Percentiles rank a stretch among this genome's conserved stretches.
These are phyloP conservation scores for Apiotrichum sp. DNA, from an alignment of 1,284 basidiomycete species.

Conservation along the genomic window DNA sequence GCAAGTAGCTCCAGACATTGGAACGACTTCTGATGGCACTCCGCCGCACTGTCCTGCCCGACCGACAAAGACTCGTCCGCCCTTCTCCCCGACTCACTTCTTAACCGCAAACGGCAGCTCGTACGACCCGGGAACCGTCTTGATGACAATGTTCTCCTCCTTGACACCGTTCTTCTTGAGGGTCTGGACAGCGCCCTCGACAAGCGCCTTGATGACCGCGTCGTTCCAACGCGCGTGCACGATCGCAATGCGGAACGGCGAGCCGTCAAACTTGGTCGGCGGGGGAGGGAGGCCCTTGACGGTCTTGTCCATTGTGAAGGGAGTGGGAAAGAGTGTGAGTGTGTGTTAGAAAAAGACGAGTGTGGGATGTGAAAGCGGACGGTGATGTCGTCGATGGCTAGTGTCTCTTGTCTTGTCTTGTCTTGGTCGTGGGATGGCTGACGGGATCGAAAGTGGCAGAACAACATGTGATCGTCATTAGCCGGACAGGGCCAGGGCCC, in stretches of 20 bases:
- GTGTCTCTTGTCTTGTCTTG: too few species aligned
- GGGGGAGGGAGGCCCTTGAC: constrained; percentile 71
- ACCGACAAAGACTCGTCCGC: too few species aligned
- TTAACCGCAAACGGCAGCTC: constrained; percentile 84
- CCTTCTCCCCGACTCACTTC: constrained; percentile 53
- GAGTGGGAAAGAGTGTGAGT: neutral
- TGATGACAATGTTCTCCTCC: constrained; percentile 79
- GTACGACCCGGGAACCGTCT: constrained; percentile 88
- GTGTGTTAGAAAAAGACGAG: neutral
- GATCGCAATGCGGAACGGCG: constrained; percentile 72
- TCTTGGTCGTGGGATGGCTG: too few species aligned
- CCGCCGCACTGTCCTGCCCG: too few species aligned
- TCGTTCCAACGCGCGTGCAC: constrained; percentile 93
- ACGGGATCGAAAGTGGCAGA: too few species aligned
- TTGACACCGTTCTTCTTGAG: constrained; percentile 80
- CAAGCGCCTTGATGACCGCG: constrained; percentile 72
- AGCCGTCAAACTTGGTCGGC: constrained; percentile 64
- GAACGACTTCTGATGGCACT: too few species aligned
- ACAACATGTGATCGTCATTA: too few species aligned
- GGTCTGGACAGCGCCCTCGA: constrained; percentile 67
- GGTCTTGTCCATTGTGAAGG: constrained; percentile 44
- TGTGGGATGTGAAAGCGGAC: neutral
- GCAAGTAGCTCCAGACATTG: too few species aligned
- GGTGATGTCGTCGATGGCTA: too few species aligned
- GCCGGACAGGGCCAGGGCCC: too few species aligned